Evolutionary conservation across 176 grass and related monocot species (phyloP).

Genomic region (Oryza brachyantha): DNA sequence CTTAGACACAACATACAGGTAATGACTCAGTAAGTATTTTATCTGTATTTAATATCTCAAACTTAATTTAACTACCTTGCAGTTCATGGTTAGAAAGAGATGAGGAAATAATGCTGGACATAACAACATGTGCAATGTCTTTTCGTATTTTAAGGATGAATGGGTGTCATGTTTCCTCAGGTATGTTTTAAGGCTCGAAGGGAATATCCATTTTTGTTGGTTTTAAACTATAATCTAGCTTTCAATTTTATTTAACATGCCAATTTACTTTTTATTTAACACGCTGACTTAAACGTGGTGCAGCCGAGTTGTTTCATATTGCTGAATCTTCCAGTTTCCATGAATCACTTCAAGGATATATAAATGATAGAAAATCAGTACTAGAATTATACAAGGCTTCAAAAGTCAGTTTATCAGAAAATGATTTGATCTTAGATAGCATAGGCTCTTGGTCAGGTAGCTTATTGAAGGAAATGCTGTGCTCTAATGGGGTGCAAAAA

Average conservation of each 20-base stretch:
- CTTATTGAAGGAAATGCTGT: conserved; percentile 50
- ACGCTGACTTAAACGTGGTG: neutral
- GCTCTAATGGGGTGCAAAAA: conserved; percentile 16
- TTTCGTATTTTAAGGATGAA: conserved; percentile 74
- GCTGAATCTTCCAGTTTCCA: conserved; percentile 37
- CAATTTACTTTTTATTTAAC: neutral
- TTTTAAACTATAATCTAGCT: neutral
- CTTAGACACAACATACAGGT: conserved; percentile 61
- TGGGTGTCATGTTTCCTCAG: conserved; percentile 70
- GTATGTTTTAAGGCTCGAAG: conserved; percentile 21
- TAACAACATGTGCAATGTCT: conserved; percentile 63
- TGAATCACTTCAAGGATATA: conserved; percentile 63
- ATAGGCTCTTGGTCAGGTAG: conserved; percentile 59
- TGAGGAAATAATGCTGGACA: conserved; percentile 54
- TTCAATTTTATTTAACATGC: neutral
- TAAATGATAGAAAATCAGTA: conserved; percentile 63
- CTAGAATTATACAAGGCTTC: conserved; percentile 81
- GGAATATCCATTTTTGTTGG: neutral
- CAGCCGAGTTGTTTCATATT: conserved; percentile 58
- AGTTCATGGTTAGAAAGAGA: conserved; percentile 74
- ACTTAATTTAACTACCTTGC: conserved; percentile 30
- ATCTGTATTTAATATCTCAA: neutral
- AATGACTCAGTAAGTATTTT: neutral
- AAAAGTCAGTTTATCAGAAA: conserved; percentile 49
- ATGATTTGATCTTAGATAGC: conserved; percentile 59